A percentile compares a stretch with the other conserved stretches of the same genome.
phyloP scores from a whole-genome alignment of 2,329 filamentous ascomycete species.

The Phyllosticta citribraziliensis region DNA sequence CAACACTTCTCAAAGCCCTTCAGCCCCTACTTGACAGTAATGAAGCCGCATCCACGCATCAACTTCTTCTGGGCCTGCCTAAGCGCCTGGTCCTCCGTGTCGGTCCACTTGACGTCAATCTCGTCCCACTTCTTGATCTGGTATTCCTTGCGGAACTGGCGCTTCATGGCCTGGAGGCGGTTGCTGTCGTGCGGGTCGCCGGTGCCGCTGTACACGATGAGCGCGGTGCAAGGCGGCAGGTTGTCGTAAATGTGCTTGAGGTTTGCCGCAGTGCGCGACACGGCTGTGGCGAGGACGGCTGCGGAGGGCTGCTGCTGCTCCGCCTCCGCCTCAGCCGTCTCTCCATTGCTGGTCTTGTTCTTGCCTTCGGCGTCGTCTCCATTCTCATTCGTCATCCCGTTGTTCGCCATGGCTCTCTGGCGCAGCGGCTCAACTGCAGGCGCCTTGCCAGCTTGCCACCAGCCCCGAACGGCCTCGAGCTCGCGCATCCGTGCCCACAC shows the following conservation, averaged over 20 bases:
- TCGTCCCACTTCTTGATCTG: constrained; percentile 53
- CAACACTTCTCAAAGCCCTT: too few species aligned
- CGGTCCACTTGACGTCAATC: constrained; percentile 54
- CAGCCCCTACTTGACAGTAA: constrained; percentile 44
- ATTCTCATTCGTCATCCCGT: not conserved
- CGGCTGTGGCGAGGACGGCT: constrained; percentile 33
- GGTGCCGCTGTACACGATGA: constrained; percentile 56
- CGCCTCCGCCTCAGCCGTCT: not conserved
- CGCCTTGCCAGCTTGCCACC: constrained; percentile 45
- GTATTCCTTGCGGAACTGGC: constrained; percentile 47
- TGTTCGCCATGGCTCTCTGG: not conserved
- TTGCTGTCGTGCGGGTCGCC: constrained; percentile 50
- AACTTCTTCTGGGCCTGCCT: constrained; percentile 47
- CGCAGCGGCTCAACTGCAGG: constrained; percentile 23
- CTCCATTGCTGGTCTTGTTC: not conserved
- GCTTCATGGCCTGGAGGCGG: constrained; percentile 47
- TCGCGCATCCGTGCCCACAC: constrained; percentile 54
- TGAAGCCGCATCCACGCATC: constrained; percentile 48
- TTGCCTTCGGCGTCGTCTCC: not conserved
- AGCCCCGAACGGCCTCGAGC: constrained; percentile 50
- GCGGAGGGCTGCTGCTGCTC: constrained; percentile 1
- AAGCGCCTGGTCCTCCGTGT: constrained; percentile 51
- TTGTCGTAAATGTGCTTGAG: constrained; percentile 46
- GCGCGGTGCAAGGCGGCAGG: constrained; percentile 49
- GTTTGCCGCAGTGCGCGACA: constrained; percentile 40